Evolutionary conservation across 2,329 filamentous ascomycete species (phyloP).

Genomic region (Trichophaea hybrida): DNA sequence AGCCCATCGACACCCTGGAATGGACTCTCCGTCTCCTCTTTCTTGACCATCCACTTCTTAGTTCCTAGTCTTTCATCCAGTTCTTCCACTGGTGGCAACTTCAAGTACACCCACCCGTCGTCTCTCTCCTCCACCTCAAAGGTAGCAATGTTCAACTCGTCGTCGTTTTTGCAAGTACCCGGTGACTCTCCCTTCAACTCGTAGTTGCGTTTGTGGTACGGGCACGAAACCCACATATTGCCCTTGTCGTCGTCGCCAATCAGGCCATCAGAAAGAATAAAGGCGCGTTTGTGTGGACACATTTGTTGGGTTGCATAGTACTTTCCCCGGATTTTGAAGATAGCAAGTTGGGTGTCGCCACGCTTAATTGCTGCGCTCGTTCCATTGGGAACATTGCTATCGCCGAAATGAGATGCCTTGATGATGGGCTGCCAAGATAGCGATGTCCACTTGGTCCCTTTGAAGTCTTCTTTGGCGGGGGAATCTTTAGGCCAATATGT

Average conservation of each 20-base stretch:
- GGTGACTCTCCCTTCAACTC: slow-evolving; percentile 51
- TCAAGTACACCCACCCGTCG: slow-evolving; percentile 66
- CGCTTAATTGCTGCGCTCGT: slow-evolving; percentile 67
- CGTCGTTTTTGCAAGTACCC: slow-evolving; percentile 62
- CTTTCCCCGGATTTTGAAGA: slow-evolving; percentile 67
- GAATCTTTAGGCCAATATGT: slow-evolving; percentile 59
- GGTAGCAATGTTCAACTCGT: slow-evolving; percentile 61
- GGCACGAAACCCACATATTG: slow-evolving; percentile 74
- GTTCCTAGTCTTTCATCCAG: slow-evolving; percentile 68
- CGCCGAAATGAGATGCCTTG: slow-evolving; percentile 52
- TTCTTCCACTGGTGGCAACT: slow-evolving; percentile 66
- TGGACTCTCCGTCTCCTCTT: slow-evolving; percentile 44
- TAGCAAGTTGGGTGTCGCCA: slow-evolving; percentile 73
- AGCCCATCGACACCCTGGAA: not conserved
- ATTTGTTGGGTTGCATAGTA: slow-evolving; percentile 86
- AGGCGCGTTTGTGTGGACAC: slow-evolving; percentile 85
- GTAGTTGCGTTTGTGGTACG: slow-evolving; percentile 82
- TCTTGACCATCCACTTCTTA: slow-evolving; percentile 60
- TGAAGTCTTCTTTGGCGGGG: slow-evolving; percentile 55
- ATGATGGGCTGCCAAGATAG: slow-evolving; percentile 71
- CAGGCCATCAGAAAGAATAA: slow-evolving; percentile 74
- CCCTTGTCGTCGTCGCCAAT: slow-evolving; percentile 48
- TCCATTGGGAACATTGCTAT: slow-evolving; percentile 51
- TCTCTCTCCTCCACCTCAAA: slow-evolving; percentile 61
- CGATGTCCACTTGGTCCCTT: slow-evolving; percentile 48